A percentile compares a stretch with the other conserved stretches of the same genome.
phyloP scores from a whole-genome alignment of 2,329 filamentous ascomycete genomes.

The Penicillium sp. region DNA sequence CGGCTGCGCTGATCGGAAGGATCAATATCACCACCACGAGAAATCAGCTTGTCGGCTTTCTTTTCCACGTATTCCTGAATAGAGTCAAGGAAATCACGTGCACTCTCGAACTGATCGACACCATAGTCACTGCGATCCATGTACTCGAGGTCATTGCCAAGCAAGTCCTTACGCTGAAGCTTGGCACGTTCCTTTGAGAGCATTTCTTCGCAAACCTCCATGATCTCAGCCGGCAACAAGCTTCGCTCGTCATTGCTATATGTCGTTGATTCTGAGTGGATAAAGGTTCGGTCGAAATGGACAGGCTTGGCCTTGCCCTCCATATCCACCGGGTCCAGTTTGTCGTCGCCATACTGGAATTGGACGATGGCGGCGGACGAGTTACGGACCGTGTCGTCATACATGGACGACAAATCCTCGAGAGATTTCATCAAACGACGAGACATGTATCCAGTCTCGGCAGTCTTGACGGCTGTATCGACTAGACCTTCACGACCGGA shows the following conservation, averaged over 20 bases:
- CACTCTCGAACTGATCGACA: conserved; percentile 75
- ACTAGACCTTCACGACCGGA: conserved; percentile 97
- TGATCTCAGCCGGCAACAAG: conserved; percentile 70
- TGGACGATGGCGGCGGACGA: conserved; percentile 86
- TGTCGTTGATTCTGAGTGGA: conserved; percentile 69
- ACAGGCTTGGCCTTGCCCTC: conserved; percentile 90
- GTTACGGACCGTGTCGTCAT: conserved; percentile 91
- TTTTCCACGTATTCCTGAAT: conserved; percentile 67
- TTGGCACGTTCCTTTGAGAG: conserved; percentile 65
- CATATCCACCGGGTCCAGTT: conserved; percentile 95
- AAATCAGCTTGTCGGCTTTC: conserved; percentile 59
- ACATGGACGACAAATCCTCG: conserved; percentile 88
- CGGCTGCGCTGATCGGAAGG: conserved; percentile 30
- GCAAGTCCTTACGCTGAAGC: conserved; percentile 59
- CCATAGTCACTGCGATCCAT: conserved; percentile 64
- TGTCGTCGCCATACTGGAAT: conserved; percentile 95
- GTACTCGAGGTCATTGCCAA: conserved; percentile 62
- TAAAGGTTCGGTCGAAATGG: conserved; percentile 86
- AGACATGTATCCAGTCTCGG: conserved; percentile 99
- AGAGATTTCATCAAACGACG: conserved; percentile 95
- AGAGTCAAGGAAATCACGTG: conserved; percentile 73
- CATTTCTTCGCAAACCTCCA: conserved; percentile 62
- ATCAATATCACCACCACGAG: conserved; percentile 33
- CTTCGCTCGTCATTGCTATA: conserved; percentile 73
- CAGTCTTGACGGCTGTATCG: conserved; percentile 98